Evolutionary conservation across 495 filamentous ascomycete species (phyloP).

Genomic region (Penicillium bovifimosum): DNA sequence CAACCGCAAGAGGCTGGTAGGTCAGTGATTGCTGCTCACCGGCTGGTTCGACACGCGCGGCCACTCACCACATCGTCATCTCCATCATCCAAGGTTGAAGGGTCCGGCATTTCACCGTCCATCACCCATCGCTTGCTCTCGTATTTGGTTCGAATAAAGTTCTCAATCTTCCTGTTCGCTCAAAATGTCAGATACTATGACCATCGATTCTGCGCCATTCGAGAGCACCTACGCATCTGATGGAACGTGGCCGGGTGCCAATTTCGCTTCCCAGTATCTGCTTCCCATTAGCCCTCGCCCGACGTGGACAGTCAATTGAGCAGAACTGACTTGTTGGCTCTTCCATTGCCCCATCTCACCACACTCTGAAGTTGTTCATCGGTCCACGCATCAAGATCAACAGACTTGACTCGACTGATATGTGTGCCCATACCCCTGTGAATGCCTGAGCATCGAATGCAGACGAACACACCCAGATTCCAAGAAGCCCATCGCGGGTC

Average conservation of each 20-base stretch:
- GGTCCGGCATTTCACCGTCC: conserved; percentile 92
- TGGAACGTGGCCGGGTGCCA: conserved; percentile 86
- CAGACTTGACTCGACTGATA: conserved; percentile 95
- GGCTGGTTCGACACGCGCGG: neutral
- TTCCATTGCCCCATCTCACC: conserved; percentile 86
- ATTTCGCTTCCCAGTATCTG: conserved; percentile 92
- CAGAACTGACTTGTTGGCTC: conserved; percentile 76
- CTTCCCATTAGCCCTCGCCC: conserved; percentile 12
- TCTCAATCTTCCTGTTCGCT: conserved; percentile 78
- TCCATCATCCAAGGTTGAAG: conserved; percentile 73
- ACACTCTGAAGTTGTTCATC: conserved; percentile 95
- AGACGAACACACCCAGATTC: conserved; percentile 94
- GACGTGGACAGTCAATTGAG: conserved; percentile 6
- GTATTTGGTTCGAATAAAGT: conserved; percentile 98
- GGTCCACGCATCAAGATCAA: conserved; percentile 96
- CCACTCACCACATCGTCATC: conserved; percentile 69
- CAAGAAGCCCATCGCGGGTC: conserved; percentile 98
- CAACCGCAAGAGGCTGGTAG: conserved; percentile 61
- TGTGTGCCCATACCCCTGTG: conserved; percentile 98
- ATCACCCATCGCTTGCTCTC: conserved; percentile 97
- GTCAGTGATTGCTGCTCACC: conserved; percentile 17
- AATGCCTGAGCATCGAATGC: conserved; percentile 96
- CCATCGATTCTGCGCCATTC: neutral
- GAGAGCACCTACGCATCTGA: conserved; percentile 68
- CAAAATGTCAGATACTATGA: neutral